Evolutionary conservation across 108 stramenopile species (phyloP), one percentile per base, ranked within the genome.

Genomic region (Poteriospumella lacustris): DNA sequence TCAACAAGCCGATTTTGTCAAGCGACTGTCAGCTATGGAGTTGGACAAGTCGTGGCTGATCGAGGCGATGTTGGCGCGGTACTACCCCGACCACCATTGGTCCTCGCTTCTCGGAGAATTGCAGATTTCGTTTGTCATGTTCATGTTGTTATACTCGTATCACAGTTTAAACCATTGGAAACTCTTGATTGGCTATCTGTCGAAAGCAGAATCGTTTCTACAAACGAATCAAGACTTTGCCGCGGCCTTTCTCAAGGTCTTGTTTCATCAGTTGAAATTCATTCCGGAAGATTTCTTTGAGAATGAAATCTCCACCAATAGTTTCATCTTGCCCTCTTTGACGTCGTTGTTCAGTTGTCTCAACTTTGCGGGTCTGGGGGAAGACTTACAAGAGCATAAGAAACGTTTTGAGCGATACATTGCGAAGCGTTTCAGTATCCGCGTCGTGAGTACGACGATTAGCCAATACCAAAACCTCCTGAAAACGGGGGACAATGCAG

Each of bases 261-360:
- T 73, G 41, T 73, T 33, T 56, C 31, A 36, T 3, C 70, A 73
- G 70, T 28, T 73, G 41, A 44, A 38, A 33, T 56, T 52, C 42
- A 5, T 15, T 19, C 70, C 70, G 5, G 31, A 15, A 52, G 70
- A 73, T 42, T 73, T 73, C 36, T 73, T 73, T 38, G 70, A 73
- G 15, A 33, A 12, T 40, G 70, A 73, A 28, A 29, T 56, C n/a
- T 5, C 12, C 9, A 3, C 9, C 9, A 38, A 73, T 3, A 64
- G 31, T 24, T 73, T 73, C 31, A 5, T 73, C 3, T 28, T 15
- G 36, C 70, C 70, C 9, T 5, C 41, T 26, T 38, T 73, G 70
- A 5, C 12, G 3, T 26, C 70, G 9, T 24, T 73, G 5, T 42
- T 5, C 70, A 33, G 31, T 73, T 3, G 40, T 5, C 47, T 73